Percentiles rank a stretch among this genome's conserved stretches.
Conservation (phyloP, 768 basidiomycete genomes). For the Pleurotus citrinopileatus region DNA sequence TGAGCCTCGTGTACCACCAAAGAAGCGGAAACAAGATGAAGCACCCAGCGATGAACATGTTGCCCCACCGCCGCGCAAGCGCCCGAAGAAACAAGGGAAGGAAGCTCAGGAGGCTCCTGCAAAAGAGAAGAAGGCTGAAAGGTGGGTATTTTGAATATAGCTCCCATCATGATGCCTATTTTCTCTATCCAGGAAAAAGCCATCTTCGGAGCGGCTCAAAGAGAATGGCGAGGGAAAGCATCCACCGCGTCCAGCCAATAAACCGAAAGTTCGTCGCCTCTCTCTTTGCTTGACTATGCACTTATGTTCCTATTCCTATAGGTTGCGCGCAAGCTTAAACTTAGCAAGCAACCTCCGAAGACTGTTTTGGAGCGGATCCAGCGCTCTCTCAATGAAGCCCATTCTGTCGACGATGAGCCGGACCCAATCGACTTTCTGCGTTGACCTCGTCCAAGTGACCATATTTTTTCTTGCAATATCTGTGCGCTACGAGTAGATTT, state of each 20-base stretch:
- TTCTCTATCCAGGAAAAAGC: not conserved
- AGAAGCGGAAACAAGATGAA: not conserved
- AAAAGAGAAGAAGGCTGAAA: not conserved
- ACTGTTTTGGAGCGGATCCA: not conserved
- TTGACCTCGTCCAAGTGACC: not conserved
- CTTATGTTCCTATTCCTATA: not conserved
- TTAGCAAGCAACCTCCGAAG: not conserved
- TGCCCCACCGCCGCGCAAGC: not conserved
- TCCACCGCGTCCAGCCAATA: not conserved
- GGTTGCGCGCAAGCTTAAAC: not conserved
- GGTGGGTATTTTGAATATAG: not conserved
- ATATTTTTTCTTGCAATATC: too few relatives aligned
- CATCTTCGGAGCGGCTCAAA: conserved; percentile 2
- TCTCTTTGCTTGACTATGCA: not conserved
- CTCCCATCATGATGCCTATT: not conserved
- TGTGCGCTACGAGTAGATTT: too few relatives aligned
- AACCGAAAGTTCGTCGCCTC: not conserved
- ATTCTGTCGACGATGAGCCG: not conserved
- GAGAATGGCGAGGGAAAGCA: not conserved
- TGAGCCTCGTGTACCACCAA: too few relatives aligned
- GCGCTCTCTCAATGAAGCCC: not conserved
- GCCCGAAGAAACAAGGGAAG: not conserved
- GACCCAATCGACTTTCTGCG: conserved; percentile 5
- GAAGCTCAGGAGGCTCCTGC: not conserved
- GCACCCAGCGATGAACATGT: not conserved